Evolutionary conservation across 2,329 filamentous ascomycete genomes (phyloP).

Genomic region (Colletotrichum camelliae): DNA sequence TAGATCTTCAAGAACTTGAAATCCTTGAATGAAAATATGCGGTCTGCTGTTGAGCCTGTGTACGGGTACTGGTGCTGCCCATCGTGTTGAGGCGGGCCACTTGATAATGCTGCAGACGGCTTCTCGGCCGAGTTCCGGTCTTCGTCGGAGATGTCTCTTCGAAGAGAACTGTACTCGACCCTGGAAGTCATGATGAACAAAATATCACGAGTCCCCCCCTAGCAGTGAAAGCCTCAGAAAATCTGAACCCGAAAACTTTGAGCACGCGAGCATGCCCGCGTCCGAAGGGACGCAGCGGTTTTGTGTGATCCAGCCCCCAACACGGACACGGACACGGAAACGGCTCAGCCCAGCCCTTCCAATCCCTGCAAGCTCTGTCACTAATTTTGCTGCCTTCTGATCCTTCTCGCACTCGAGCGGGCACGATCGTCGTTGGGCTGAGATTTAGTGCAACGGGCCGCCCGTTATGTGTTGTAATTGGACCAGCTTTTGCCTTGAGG

Average conservation of each 20-base stretch:
- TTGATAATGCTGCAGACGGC: background rate
- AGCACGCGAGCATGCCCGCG: background rate
- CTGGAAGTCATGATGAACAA: background rate
- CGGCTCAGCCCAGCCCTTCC: background rate
- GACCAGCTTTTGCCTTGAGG: background rate
- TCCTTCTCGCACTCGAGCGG: background rate
- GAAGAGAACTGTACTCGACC: constrained; percentile 5
- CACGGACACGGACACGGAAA: constrained; percentile 4
- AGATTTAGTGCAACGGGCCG: background rate
- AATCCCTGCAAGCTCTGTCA: background rate
- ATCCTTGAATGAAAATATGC: constrained; percentile 1
- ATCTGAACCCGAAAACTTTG: background rate
- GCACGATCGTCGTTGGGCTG: background rate
- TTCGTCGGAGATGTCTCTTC: background rate
- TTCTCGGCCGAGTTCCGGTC: constrained; percentile 1
- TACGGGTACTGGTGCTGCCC: background rate
- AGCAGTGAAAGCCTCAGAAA: background rate
- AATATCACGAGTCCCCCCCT: background rate
- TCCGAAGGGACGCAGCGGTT: background rate
- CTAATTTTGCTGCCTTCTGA: background rate
- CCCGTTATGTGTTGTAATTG: background rate
- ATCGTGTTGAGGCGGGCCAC: background rate
- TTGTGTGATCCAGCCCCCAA: background rate
- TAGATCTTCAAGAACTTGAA: constrained; percentile 1
- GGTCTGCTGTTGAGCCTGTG: background rate